These are phyloP conservation scores for Umbilicus rupestris DNA, from an alignment of 164 flowering plant genomes.

Conservation along the genomic window DNA sequence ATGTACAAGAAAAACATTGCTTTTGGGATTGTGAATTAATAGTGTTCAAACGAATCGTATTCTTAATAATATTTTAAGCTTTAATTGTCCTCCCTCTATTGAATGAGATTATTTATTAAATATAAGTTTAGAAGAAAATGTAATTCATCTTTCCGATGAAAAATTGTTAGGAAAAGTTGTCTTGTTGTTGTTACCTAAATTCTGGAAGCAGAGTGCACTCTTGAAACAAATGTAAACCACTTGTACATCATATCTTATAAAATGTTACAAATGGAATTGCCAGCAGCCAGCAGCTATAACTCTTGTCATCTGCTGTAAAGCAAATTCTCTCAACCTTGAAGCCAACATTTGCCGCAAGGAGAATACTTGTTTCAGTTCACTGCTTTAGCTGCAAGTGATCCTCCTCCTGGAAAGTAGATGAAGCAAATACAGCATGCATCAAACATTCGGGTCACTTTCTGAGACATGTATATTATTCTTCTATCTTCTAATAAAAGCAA, in stretches of 20 bases:
- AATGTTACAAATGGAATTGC: neutral
- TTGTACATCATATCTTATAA: no score
- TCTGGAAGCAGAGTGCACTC: neutral
- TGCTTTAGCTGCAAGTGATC: neutral
- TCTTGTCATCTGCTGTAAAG: neutral
- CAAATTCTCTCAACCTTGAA: neutral
- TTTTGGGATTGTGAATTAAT: neutral
- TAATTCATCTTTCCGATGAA: no score
- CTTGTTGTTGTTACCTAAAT: conserved; percentile 1
- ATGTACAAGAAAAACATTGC: neutral
- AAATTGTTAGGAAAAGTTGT: neutral
- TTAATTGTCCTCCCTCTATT: no score
- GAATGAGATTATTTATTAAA: no score
- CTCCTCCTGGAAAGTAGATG: no score
- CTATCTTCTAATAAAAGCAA: no score
- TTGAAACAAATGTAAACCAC: no score
- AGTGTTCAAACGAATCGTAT: neutral
- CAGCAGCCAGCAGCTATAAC: neutral
- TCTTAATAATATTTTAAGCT: no score
- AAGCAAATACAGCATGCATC: no score
- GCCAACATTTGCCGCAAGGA: neutral
- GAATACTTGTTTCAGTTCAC: neutral
- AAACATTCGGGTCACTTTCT: no score
- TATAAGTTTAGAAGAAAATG: no score
- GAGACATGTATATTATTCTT: no score